phyloP scores from a whole-genome alignment of 805 yeast species.

The Ogataea minuta region DNA sequence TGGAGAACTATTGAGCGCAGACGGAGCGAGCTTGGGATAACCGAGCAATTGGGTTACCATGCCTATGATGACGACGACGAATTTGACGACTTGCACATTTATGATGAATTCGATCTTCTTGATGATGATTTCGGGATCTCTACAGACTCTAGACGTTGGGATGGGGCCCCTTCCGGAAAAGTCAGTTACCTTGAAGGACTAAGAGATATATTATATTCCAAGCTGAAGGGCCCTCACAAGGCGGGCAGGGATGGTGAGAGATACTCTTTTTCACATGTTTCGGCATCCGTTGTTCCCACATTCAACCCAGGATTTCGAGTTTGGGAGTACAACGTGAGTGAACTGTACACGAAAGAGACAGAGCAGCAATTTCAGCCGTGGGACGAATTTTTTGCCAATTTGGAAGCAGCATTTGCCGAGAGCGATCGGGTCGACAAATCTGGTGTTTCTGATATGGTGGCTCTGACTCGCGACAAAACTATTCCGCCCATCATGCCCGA shows the following conservation, averaged over 20 bases:
- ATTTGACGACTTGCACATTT: slow-evolving; percentile 15
- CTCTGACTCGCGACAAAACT: slow-evolving; percentile 48
- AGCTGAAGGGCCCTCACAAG: slow-evolving; percentile 43
- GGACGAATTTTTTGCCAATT: slow-evolving; percentile 52
- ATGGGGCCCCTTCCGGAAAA: slow-evolving; percentile 69
- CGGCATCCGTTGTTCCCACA: slow-evolving; percentile 78
- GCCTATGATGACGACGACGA: slow-evolving; percentile 31
- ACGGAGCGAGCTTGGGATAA: slow-evolving; percentile 19
- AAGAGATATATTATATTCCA: slow-evolving; percentile 52
- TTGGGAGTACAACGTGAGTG: slow-evolving; percentile 81
- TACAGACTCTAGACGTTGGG: slow-evolving; percentile 36
- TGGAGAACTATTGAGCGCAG: slow-evolving; percentile 46
- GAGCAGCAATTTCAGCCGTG: slow-evolving; percentile 44
- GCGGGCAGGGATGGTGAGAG: slow-evolving; percentile 50
- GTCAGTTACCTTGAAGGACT: slow-evolving; percentile 60
- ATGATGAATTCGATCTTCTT: slow-evolving; percentile 21
- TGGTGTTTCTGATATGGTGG: too few relatives aligned
- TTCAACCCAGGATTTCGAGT: slow-evolving; percentile 80
- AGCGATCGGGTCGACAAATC: slow-evolving; percentile 33
- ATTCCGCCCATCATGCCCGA: slow-evolving; percentile 60
- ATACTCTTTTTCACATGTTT: slow-evolving; percentile 66
- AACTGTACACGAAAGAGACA: slow-evolving; percentile 31
- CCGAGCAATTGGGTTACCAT: slow-evolving; percentile 12
- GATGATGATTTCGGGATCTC: slow-evolving; percentile 24
- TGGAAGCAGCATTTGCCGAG: slow-evolving; percentile 39